Base-by-base conservation (phyloP, 805 yeast species). In the Candida germanica region DNA sequence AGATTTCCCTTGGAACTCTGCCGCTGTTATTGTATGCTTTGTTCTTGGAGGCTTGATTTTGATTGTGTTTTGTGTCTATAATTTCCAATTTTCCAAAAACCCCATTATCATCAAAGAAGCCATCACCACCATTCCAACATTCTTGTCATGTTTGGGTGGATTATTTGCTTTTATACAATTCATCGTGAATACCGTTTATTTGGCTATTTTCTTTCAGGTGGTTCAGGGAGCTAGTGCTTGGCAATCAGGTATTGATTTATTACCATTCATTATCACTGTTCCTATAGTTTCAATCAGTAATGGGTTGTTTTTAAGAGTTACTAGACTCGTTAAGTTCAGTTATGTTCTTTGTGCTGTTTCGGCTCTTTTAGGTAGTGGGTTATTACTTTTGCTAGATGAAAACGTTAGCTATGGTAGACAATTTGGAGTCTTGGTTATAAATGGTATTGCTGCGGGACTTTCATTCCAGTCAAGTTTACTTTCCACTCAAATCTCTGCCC, bases 1-100 rank as follows among this genome's bases (percentile, higher is more conserved):
- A 23, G 60, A 68, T 22, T 68, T 55, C 46, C 56, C 74, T 1
- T 80, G 86, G 86, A 50, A 57, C 2, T 71, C 80, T 0, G 73
- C 75, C n/a, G 67, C 74, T 3, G 74, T 76, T 3, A 69, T 80
- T 5, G 45, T 56, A 8, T 70, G 71, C 35, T 66, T 79, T 34
- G 54, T 73, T 6, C 26, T 78, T 23, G 79, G 81, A 6, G 66
- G 69, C 1, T 11, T 66, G 1, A 38, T 68, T 2, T 25, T 65
- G 4, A 42, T 61, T 7, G 43, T 38, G 0, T 74, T 75, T 31
- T 43, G 53, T 14, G 36, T 60, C 21, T 72, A 68, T 59, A 71
- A 71, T 44, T 70, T 69, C 46, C 43, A 33, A n/a, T 49, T 51
- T 26, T 66, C 79, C 0, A 54, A 53, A 16, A 51, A 60, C n/a